A percentile compares a stretch with the other conserved stretches of the same genome.
Conservation (phyloP, 225 moss, liverwort and hornwort species). For the Bryoerythrophyllum caledonicum region DNA sequence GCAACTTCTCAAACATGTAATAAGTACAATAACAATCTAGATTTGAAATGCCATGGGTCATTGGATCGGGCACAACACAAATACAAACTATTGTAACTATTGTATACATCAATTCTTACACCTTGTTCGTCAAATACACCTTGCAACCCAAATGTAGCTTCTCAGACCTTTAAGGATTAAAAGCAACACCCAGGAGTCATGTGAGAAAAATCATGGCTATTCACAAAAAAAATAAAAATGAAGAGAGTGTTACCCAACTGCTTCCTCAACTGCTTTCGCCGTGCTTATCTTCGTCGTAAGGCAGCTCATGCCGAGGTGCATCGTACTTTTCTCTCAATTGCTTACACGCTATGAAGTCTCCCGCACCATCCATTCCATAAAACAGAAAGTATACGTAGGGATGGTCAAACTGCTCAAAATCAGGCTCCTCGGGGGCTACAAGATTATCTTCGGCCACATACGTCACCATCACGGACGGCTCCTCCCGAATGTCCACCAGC, state of each 20-base stretch:
- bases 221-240: slow-evolving; percentile 11
- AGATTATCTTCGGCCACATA: slow-evolving; percentile 94
- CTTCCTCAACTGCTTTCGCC: slow-evolving; percentile 38
- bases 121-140: too few relatives aligned
- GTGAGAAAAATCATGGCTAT: not conserved
- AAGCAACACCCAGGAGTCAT: too few relatives aligned
- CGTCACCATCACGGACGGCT: slow-evolving; percentile 86
- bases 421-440: slow-evolving; percentile 50
- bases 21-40: too few relatives aligned
- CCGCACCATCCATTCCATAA: slow-evolving; percentile 86
- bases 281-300: slow-evolving; percentile 65
- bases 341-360: slow-evolving; percentile 91
- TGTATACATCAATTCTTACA: too few relatives aligned
- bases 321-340: slow-evolving; percentile 96
- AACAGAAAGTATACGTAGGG: slow-evolving; percentile 96
- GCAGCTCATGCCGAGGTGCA: slow-evolving; percentile 79
- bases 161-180: too few relatives aligned
- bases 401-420: slow-evolving; percentile 93
- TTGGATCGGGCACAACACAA: too few relatives aligned
- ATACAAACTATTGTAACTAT: too few relatives aligned
- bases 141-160: too few relatives aligned
- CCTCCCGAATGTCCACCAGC: slow-evolving; percentile 78
- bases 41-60: too few relatives aligned
- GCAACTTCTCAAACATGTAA: too few relatives aligned
- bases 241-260: slow-evolving; percentile 8